These are phyloP conservation scores for Corrigiola litoralis DNA, from an alignment of 179 eudicot genomes.

Conservation along the genomic window DNA sequence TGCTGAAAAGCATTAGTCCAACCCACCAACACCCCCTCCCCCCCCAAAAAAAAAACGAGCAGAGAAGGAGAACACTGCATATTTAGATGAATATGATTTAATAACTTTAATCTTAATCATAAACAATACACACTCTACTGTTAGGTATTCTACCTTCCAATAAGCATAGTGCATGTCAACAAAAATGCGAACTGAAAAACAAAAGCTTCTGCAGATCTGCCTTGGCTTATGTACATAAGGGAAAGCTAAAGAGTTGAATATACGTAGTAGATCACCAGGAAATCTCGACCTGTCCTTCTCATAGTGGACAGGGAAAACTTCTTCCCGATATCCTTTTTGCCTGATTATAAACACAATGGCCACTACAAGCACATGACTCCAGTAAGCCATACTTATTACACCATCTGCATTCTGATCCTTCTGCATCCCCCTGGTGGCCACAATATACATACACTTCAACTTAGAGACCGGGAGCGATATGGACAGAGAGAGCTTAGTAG, in stretches of 20 bases:
- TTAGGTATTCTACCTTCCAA: constrained; percentile 7
- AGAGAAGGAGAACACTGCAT: neutral
- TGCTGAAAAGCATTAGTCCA: too few species aligned
- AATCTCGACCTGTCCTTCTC: constrained; percentile 13
- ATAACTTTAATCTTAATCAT: neutral
- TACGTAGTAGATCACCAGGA: constrained; percentile 18
- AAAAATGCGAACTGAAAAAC: neutral
- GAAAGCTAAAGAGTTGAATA: constrained; percentile 13
- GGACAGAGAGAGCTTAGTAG: constrained; percentile 5
- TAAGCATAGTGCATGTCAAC: constrained; percentile 7
- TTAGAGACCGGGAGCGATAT: constrained; percentile 20
- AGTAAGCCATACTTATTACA: constrained; percentile 21
- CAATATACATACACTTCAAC: constrained; percentile 26
- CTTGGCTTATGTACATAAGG: constrained; percentile 22
- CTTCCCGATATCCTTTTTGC: constrained; percentile 6
- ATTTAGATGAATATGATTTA: neutral
- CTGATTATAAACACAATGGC: constrained; percentile 21
- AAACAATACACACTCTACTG: constrained; percentile 10
- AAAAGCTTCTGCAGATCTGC: constrained; percentile 3
- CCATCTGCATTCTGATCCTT: constrained; percentile 16
- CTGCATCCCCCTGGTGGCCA: constrained; percentile 17
- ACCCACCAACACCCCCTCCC: too few species aligned
- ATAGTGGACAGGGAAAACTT: constrained; percentile 10
- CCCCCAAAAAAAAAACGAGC: neutral
- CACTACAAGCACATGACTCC: constrained; percentile 20